Evolutionary conservation across 495 filamentous ascomycete genomes (phyloP).

Genomic region (Chaetomium tenue): DNA sequence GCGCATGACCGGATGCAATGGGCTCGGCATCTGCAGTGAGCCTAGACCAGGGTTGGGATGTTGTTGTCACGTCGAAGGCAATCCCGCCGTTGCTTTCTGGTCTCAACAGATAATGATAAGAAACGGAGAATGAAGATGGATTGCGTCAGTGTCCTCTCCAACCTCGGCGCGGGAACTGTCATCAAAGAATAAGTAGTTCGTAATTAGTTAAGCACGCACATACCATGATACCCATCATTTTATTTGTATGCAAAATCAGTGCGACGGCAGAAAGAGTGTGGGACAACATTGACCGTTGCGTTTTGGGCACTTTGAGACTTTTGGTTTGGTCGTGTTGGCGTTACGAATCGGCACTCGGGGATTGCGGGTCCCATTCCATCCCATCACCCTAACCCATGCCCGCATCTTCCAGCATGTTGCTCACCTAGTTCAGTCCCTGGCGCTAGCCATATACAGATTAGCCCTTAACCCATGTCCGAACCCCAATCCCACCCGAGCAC

Average conservation of each 20-base stretch:
- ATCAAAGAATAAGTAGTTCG: no score
- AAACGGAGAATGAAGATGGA: no score
- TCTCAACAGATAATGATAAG: no score
- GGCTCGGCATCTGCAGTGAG: neutral
- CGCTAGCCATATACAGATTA: neutral
- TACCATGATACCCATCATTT: no score
- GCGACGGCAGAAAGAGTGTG: no score
- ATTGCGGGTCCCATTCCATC: neutral
- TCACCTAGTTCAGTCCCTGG: neutral
- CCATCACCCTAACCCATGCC: neutral
- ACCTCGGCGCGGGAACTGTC: no score
- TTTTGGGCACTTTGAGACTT: no score
- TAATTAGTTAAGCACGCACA: no score
- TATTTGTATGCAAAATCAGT: no score
- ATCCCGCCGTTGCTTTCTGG: neutral
- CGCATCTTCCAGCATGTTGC: no score
- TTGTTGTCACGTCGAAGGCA: neutral
- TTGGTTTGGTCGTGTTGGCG: neutral
- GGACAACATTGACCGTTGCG: no score
- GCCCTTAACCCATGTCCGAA: neutral
- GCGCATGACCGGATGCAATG: neutral
- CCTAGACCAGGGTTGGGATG: neutral
- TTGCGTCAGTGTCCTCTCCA: no score
- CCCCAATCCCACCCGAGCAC: neutral
- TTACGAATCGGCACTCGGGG: neutral